These are phyloP conservation scores for Botryotinia convoluta DNA, from an alignment of 2,329 filamentous ascomycete species.

Conservation along the genomic window DNA sequence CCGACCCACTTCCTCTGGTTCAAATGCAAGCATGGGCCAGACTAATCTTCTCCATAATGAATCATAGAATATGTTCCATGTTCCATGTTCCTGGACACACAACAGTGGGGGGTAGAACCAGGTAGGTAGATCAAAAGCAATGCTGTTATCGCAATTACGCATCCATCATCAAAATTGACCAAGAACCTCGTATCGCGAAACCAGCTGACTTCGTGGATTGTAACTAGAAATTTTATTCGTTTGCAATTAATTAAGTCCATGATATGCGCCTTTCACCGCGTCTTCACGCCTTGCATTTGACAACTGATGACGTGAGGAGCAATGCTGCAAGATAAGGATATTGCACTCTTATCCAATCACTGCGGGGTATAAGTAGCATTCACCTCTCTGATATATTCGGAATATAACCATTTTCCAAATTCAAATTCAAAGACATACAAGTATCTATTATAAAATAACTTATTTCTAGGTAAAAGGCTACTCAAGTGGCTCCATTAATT, in stretches of 20 bases:
- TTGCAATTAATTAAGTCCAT: background rate
- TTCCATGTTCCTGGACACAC: background rate
- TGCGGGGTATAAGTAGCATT: background rate
- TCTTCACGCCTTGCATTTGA: conserved; percentile 3
- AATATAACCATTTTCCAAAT: background rate
- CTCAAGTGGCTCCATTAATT: background rate
- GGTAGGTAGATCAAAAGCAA: background rate
- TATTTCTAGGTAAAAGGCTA: background rate
- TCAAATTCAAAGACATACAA: background rate
- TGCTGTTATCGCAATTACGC: background rate
- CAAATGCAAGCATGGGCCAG: background rate
- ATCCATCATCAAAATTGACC: background rate
- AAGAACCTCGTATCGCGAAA: background rate
- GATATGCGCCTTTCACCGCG: background rate
- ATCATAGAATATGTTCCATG: background rate
- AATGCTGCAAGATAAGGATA: background rate
- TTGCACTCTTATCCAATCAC: background rate
- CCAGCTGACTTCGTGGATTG: background rate
- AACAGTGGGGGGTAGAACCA: background rate
- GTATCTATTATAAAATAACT: background rate
- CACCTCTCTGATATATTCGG: background rate
- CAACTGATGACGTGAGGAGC: background rate
- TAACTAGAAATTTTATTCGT: background rate
- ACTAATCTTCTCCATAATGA: background rate
- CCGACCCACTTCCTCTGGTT: background rate